Evolutionary conservation across 2,329 filamentous ascomycete genomes (phyloP), one percentile per base, ranked within the genome.

Genomic region (Grosmannia serpens): DNA sequence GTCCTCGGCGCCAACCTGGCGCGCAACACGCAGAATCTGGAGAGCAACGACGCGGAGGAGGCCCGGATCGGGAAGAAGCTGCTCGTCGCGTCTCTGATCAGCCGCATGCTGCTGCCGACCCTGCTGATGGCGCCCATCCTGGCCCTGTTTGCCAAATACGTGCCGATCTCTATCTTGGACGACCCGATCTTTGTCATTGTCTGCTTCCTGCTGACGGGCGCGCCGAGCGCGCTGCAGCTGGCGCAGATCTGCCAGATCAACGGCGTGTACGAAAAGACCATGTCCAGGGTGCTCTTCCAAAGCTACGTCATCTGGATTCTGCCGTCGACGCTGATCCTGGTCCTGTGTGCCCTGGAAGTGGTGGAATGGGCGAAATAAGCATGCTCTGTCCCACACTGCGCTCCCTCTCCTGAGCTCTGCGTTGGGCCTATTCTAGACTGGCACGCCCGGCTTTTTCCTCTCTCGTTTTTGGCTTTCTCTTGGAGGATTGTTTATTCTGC

Each of bases 171-270:
- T 76, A 97, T 99, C 65, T 77, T 99, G 38, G 94, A 95, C 69
- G 94, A 99, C 69, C 94, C 94, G 11, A 99, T 99, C 67, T 99
- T 99, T 71, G 86, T 99, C 65, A 89, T 99, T 65, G 94, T 99
- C 41, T 96, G 91, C 74, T 99, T 97, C 80, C 78, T 99, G 63
- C 87, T 99, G 64, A 92, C 90, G 0, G 94, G 94, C 41, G 94
- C 94, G 3, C 94, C 94, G 7, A 95, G 88, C 62, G 94, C 94
- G 29, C 78, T 99, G 63, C 94, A 99, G 74, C 76, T 99, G 68
- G 92, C 94, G 8, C 94, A 99, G 74, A 99, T 99, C 61, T 99
- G 94, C 74, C 94, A 97, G 78, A 88, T 97, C 74, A 99, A 99
- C 73, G 87, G 87, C 62, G 94, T 99, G 11, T 99, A 90, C 71